phyloP scores from a whole-genome alignment of 2,329 filamentous ascomycete genomes.

The Drechslerella dactyloides region DNA sequence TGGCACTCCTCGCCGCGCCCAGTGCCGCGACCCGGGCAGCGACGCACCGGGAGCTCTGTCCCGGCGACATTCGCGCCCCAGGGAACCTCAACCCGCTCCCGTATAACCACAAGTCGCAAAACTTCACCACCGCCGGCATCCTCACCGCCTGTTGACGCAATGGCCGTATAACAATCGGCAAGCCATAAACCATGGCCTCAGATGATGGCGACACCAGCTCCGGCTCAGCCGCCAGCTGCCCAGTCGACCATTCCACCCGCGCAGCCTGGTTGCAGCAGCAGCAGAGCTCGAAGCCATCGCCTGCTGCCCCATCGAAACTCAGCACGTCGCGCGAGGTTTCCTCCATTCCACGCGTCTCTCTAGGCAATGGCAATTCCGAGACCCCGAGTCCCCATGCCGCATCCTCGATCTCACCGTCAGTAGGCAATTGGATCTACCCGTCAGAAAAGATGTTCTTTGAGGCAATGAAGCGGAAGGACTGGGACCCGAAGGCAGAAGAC shows the following conservation, averaged over 20 bases:
- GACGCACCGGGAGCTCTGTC: too few relatives aligned
- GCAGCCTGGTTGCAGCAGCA: conserved; percentile 75
- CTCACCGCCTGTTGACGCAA: not conserved
- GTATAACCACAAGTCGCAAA: not conserved
- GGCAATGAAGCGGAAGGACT: conserved; percentile 89
- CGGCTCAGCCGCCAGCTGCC: conserved; percentile 66
- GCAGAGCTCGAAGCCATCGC: conserved; percentile 51
- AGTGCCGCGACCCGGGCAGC: not conserved
- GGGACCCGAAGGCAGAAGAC: conserved; percentile 72
- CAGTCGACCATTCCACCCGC: conserved; percentile 87
- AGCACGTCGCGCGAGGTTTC: conserved; percentile 75
- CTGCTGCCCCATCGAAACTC: conserved; percentile 60
- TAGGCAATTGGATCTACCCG: conserved; percentile 95
- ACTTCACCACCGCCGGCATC: not conserved
- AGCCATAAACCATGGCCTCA: not conserved
- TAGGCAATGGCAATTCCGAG: conserved; percentile 56
- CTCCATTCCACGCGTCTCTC: conserved; percentile 72
- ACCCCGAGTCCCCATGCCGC: conserved; percentile 57
- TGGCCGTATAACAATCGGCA: not conserved
- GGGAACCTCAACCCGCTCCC: not conserved
- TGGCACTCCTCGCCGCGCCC: not conserved
- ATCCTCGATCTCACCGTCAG: conserved; percentile 59
- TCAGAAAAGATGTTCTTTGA: conserved; percentile 98
- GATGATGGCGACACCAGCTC: not conserved
- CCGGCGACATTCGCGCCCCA: too few relatives aligned